These are phyloP conservation scores for Gleditsia sinensis DNA, from an alignment of 306 rosid species.

Conservation along the genomic window DNA sequence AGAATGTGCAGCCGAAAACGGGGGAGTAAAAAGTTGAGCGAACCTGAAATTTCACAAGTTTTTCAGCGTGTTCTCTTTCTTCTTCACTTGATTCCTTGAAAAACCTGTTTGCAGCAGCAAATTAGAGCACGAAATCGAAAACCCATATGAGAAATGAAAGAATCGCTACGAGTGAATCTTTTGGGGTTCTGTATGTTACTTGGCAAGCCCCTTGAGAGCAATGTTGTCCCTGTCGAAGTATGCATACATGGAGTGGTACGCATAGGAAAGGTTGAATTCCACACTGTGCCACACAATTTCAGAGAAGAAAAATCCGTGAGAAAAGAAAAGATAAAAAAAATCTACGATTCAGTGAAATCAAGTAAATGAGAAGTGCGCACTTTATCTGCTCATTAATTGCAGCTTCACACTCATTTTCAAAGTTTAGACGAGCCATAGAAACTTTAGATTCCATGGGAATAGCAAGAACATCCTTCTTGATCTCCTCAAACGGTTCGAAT, in stretches of 20 bases:
- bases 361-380: conserved; percentile 18
- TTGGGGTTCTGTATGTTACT: conserved; percentile 29
- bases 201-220: conserved; percentile 59
- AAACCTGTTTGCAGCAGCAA: conserved; percentile 40
- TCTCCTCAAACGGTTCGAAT: conserved; percentile 57
- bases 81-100: conserved; percentile 66
- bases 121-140: neutral
- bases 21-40: too few species aligned
- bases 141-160: neutral
- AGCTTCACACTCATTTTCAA: conserved; percentile 41
- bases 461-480: conserved; percentile 39
- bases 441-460: conserved; percentile 37
- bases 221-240: conserved; percentile 63
- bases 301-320: neutral
- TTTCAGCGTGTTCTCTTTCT: conserved; percentile 65
- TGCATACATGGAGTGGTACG: conserved; percentile 62
- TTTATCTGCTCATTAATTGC: conserved; percentile 54
- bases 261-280: conserved; percentile 61
- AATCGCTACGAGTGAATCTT: neutral
- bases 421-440: conserved; percentile 53
- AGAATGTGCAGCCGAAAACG: too few species aligned
- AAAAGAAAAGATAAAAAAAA: neutral
- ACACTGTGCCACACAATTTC: conserved; percentile 39
- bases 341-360: too few species aligned
- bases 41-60: conserved; percentile 53